phyloP scores from a whole-genome alignment of 805 yeast genomes.

The Clavispora asparagi region DNA sequence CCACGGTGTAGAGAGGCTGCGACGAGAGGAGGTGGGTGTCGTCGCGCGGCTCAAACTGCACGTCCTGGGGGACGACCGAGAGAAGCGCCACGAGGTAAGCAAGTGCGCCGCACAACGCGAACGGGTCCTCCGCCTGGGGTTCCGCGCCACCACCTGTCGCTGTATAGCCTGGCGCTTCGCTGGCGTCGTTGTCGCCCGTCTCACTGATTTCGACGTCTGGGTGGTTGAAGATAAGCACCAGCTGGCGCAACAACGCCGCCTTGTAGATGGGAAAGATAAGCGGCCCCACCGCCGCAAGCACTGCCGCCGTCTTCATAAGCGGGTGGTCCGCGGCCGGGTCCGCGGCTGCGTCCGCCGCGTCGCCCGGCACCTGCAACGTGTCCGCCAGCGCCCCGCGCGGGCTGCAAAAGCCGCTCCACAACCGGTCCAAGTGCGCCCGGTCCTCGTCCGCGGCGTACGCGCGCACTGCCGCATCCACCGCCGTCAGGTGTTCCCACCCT shows the following conservation, averaged over 20 bases:
- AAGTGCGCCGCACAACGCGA: slow-evolving; percentile 34
- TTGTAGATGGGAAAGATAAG: slow-evolving; percentile 61
- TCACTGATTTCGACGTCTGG: slow-evolving; percentile 1
- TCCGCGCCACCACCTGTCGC: background rate
- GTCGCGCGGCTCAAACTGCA: slow-evolving; percentile 20
- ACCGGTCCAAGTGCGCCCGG: slow-evolving; percentile 13
- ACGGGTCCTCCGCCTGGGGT: slow-evolving; percentile 4
- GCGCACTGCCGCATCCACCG: slow-evolving; percentile 24
- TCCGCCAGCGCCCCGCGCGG: background rate
- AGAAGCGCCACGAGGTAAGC: slow-evolving; percentile 55
- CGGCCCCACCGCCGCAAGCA: slow-evolving; percentile 57
- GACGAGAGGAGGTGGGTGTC: slow-evolving; percentile 18
- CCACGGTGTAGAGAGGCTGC: slow-evolving; percentile 57
- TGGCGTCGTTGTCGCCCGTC: no score
- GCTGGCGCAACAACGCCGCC: slow-evolving; percentile 51
- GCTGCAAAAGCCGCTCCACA: slow-evolving; percentile 10
- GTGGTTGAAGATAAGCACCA: slow-evolving; percentile 36
- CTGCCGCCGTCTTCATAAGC: slow-evolving; percentile 35
- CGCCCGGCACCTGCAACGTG: slow-evolving; percentile 4
- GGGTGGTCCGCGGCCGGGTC: slow-evolving; percentile 34
- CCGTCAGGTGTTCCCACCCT: slow-evolving; percentile 40
- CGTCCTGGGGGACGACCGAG: slow-evolving; percentile 59
- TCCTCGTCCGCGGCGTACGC: slow-evolving; percentile 18
- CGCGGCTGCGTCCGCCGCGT: slow-evolving; percentile 1
- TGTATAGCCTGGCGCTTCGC: no score